phyloP scores from a whole-genome alignment of 768 basidiomycete genomes.

The Mycena rosella region DNA sequence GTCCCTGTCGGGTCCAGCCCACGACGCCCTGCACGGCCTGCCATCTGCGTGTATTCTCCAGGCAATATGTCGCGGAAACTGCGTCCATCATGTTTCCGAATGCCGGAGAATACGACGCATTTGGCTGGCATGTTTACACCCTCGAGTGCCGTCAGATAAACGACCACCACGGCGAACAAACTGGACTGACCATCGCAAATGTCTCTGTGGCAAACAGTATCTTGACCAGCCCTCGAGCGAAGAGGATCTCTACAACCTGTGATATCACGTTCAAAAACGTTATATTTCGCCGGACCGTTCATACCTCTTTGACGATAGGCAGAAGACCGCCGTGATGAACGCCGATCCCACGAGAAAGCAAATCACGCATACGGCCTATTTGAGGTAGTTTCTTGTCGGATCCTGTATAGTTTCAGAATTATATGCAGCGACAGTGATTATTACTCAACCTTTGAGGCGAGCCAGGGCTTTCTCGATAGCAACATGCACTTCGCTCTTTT shows the following conservation, averaged over 20 bases:
- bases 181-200: constrained; percentile 89
- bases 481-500: constrained; percentile 98
- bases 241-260: constrained; percentile 95
- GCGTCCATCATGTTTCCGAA: constrained; percentile 95
- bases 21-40: constrained; percentile 95
- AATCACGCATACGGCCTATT: constrained; percentile 88
- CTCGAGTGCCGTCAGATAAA: constrained; percentile 54
- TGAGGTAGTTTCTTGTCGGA: constrained; percentile 95
- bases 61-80: constrained; percentile 91
- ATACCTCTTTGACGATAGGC: constrained; percentile 96
- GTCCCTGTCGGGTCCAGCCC: constrained; percentile 96
- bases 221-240: constrained; percentile 95
- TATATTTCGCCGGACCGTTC: constrained; percentile 25
- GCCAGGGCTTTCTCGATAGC: constrained; percentile 93
- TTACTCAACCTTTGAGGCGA: constrained; percentile 82
- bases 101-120: constrained; percentile 96
- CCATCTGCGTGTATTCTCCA: constrained; percentile 99
- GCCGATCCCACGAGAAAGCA: constrained; percentile 93
- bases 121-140: constrained; percentile 99
- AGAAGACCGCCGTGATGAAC: constrained; percentile 97
- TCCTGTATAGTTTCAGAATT: constrained; percentile 58
- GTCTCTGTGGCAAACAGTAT: constrained; percentile 98
- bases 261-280: background rate
- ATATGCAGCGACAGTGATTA: background rate
- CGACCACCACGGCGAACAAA: background rate